phyloP scores from a whole-genome alignment of 1,284 basidiomycete species.

The Malassezia obtusa region DNA sequence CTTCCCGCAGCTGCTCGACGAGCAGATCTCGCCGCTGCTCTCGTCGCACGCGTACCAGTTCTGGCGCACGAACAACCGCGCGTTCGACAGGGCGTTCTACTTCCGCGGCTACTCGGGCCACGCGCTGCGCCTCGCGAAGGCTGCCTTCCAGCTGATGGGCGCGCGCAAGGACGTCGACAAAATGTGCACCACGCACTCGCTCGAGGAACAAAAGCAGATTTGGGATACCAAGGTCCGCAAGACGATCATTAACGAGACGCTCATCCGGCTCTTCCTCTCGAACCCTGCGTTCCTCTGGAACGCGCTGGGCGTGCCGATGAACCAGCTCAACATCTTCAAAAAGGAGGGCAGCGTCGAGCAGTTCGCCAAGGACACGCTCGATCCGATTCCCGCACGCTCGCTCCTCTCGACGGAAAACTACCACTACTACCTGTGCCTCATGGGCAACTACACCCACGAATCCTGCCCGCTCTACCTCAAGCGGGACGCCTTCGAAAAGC shows the following conservation, averaged over 20 bases:
- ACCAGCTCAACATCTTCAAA: slow-evolving; percentile 63
- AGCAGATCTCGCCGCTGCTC: slow-evolving; percentile 61
- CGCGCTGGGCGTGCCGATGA: slow-evolving; percentile 66
- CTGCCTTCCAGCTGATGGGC: slow-evolving; percentile 59
- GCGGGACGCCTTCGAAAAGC: slow-evolving; percentile 57
- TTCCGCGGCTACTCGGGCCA: slow-evolving; percentile 59
- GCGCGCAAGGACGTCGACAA: slow-evolving; percentile 56
- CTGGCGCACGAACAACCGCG: slow-evolving; percentile 61
- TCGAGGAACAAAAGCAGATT: slow-evolving; percentile 59
- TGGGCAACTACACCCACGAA: slow-evolving; percentile 60
- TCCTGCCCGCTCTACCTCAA: slow-evolving; percentile 68
- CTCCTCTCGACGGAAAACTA: slow-evolving; percentile 45
- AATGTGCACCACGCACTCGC: slow-evolving; percentile 56
- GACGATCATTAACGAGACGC: slow-evolving; percentile 60
- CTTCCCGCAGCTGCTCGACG: slow-evolving; percentile 61
- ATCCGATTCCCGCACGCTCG: slow-evolving; percentile 33
- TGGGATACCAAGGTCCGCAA: slow-evolving; percentile 59
- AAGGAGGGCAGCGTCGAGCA: slow-evolving; percentile 56
- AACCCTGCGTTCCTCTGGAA: slow-evolving; percentile 64
- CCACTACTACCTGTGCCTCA: slow-evolving; percentile 52
- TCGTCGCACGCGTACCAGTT: slow-evolving; percentile 68
- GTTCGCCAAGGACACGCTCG: slow-evolving; percentile 47
- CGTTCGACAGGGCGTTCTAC: slow-evolving; percentile 64
- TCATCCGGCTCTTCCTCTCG: slow-evolving; percentile 56
- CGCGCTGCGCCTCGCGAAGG: slow-evolving; percentile 58